These are phyloP conservation scores for Komagataella kurtzmanii DNA, from an alignment of 805 yeast genomes.

Conservation along the genomic window DNA sequence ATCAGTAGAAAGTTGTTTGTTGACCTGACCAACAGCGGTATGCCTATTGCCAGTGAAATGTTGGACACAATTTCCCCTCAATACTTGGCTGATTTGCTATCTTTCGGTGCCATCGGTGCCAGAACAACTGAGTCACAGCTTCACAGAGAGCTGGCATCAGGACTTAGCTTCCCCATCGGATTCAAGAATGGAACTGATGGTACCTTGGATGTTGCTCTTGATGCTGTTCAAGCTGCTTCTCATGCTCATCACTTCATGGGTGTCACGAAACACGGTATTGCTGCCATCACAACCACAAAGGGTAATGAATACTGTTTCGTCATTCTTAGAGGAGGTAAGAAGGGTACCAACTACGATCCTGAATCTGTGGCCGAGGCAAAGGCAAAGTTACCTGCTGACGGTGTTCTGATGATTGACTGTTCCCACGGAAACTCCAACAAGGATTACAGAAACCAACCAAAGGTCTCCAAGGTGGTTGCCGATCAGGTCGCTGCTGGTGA, in stretches of 20 bases:
- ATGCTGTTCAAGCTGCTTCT: slow-evolving; percentile 85
- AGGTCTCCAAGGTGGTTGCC: slow-evolving; percentile 65
- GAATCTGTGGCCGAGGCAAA: slow-evolving; percentile 57
- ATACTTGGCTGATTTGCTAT: slow-evolving; percentile 82
- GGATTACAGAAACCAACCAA: slow-evolving; percentile 87
- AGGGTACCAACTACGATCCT: slow-evolving; percentile 82
- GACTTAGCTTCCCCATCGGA: slow-evolving; percentile 94
- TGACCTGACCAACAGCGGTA: slow-evolving; percentile 54
- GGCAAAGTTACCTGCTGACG: slow-evolving; percentile 37
- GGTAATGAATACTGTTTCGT: slow-evolving; percentile 88
- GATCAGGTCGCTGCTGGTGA: slow-evolving; percentile 73
- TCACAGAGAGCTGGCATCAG: slow-evolving; percentile 94
- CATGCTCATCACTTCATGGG: slow-evolving; percentile 90
- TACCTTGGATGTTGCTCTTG: slow-evolving; percentile 84
- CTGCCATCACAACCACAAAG: slow-evolving; percentile 90
- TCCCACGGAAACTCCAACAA: slow-evolving; percentile 94
- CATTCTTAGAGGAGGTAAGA: slow-evolving; percentile 91
- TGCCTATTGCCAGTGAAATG: slow-evolving; percentile 97
- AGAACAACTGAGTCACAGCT: slow-evolving; percentile 97
- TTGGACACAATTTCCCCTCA: slow-evolving; percentile 96
- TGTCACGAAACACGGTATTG: slow-evolving; percentile 93
- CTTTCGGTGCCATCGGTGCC: slow-evolving; percentile 97
- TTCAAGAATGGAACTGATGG: slow-evolving; percentile 99
- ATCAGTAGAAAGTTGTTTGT: slow-evolving; percentile 80
- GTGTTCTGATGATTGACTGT: slow-evolving; percentile 73